Percentiles rank a stretch among this genome's conserved stretches.
These are phyloP conservation scores for Isabelozyma heimii DNA, from an alignment of 805 yeast species.

Conservation along the genomic window DNA sequence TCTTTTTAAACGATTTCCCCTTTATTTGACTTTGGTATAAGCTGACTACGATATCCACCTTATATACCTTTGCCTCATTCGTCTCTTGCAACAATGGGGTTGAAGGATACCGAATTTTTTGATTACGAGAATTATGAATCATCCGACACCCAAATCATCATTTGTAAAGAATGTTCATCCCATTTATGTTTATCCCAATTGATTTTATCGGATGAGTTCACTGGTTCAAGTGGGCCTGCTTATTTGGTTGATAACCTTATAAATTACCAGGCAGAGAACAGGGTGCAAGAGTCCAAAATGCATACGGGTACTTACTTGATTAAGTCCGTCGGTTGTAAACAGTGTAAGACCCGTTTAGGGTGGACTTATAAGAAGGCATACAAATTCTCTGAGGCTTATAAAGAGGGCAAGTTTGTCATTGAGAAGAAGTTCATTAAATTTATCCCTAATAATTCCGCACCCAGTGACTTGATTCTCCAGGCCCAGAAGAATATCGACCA, in stretches of 20 bases:
- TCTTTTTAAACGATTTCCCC: too few relatives aligned
- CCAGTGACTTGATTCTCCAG: conserved; percentile 28
- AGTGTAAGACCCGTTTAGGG: conserved; percentile 34
- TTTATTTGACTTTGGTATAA: too few relatives aligned
- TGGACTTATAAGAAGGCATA: conserved; percentile 42
- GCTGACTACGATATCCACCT: too few relatives aligned
- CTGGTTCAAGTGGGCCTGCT: conserved; percentile 41
- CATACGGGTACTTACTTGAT: conserved; percentile 38
- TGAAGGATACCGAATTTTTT: conserved; percentile 38
- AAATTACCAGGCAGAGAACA: conserved; percentile 25
- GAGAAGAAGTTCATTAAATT: conserved; percentile 33
- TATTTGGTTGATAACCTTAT: conserved; percentile 38
- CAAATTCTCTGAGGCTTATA: conserved; percentile 33
- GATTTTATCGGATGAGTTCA: conserved; percentile 36
- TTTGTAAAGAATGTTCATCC: conserved; percentile 38
- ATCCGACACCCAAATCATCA: conserved; percentile 35
- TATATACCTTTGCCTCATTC: too few relatives aligned
- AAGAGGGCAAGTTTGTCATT: conserved; percentile 45
- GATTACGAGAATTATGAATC: conserved; percentile 34
- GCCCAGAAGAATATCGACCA: conserved; percentile 19
- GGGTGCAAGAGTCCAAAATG: conserved; percentile 33
- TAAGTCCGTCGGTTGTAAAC: conserved; percentile 37
- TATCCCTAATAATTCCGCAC: conserved; percentile 33
- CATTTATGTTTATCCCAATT: conserved; percentile 38
- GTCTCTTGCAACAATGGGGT: conserved; percentile 28